Evolutionary conservation across 352 stramenopile genomes (phyloP).

Genomic region (Thraustochytrium striatum): DNA sequence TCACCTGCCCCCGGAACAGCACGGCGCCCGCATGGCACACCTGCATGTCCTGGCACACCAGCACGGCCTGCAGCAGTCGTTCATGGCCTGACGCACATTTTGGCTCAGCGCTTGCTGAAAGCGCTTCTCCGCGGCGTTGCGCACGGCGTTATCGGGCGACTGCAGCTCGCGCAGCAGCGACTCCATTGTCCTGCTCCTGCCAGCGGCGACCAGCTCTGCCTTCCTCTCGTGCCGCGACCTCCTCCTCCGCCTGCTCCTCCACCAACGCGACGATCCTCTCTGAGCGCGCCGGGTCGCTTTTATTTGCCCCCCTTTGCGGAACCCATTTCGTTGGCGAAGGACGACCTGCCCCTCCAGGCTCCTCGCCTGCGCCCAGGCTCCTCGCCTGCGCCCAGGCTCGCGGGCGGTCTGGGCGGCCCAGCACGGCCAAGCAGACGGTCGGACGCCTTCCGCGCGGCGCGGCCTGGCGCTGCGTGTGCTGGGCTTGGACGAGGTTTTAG

Average conservation of each 20-base stretch:
- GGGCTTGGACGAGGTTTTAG: too few relatives aligned
- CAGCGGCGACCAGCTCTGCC: not conserved
- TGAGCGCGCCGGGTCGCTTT: too few relatives aligned
- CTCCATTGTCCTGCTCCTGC: slow-evolving; percentile 16
- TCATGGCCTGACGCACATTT: slow-evolving; percentile 25
- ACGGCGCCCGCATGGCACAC: slow-evolving; percentile 30
- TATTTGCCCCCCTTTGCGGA: too few relatives aligned
- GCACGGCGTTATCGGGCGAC: slow-evolving; percentile 29
- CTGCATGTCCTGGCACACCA: not conserved
- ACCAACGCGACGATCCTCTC: too few relatives aligned
- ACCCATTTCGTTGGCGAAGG: too few relatives aligned
- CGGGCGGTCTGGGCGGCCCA: too few relatives aligned
- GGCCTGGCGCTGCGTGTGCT: too few relatives aligned
- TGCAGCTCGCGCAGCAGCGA: not conserved
- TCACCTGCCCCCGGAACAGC: slow-evolving; percentile 30
- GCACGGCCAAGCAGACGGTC: too few relatives aligned
- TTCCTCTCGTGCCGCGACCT: not conserved
- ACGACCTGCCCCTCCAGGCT: too few relatives aligned
- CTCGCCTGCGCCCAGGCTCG: too few relatives aligned
- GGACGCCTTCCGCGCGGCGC: too few relatives aligned
- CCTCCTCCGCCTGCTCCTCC: not conserved
- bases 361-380: too few relatives aligned
- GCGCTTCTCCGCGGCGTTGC: slow-evolving; percentile 6
- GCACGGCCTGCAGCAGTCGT: slow-evolving; percentile 39
- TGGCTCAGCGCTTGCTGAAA: slow-evolving; percentile 7